Conservation (phyloP, 768 basidiomycete genomes). For the Suillus spraguei region DNA sequence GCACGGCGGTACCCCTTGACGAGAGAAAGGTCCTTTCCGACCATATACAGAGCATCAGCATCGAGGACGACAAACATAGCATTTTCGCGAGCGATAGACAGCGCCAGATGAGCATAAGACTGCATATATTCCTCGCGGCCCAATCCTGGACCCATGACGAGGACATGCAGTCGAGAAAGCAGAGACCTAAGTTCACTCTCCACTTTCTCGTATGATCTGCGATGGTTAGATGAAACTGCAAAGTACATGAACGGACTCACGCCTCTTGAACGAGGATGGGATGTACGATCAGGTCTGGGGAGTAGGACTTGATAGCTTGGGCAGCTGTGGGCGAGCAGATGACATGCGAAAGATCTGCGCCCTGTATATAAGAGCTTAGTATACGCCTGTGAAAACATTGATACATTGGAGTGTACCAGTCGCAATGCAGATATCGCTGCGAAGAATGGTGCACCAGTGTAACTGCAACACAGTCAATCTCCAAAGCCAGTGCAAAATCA, state of each 20-base stretch:
- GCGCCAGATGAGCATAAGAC: slow-evolving; percentile 71
- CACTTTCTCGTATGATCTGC: slow-evolving; percentile 52
- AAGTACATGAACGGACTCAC: slow-evolving; percentile 40
- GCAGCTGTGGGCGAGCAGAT: slow-evolving; percentile 95
- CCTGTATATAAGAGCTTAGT: slow-evolving; percentile 44
- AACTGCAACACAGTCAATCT: slow-evolving; percentile 50
- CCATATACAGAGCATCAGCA: slow-evolving; percentile 87
- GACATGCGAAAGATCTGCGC: slow-evolving; percentile 94
- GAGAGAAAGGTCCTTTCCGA: slow-evolving; percentile 71
- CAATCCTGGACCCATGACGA: slow-evolving; percentile 93
- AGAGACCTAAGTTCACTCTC: slow-evolving; percentile 61
- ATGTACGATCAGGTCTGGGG: slow-evolving; percentile 96
- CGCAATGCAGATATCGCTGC: slow-evolving; percentile 89
- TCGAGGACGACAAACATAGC: slow-evolving; percentile 93
- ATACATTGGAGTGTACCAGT: slow-evolving; percentile 49
- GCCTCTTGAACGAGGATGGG: slow-evolving; percentile 77
- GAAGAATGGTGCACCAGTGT: slow-evolving; percentile 97
- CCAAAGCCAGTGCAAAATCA: neutral
- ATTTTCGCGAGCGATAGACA: slow-evolving; percentile 67
- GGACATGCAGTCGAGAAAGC: slow-evolving; percentile 85
- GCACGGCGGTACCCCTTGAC: slow-evolving; percentile 86
- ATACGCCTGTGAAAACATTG: neutral
- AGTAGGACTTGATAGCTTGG: slow-evolving; percentile 93
- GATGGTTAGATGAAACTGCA: neutral
- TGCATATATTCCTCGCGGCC: slow-evolving; percentile 94